Base-by-base conservation (phyloP, 768 basidiomycete species). In the Punctularia strigosozonata region DNA sequence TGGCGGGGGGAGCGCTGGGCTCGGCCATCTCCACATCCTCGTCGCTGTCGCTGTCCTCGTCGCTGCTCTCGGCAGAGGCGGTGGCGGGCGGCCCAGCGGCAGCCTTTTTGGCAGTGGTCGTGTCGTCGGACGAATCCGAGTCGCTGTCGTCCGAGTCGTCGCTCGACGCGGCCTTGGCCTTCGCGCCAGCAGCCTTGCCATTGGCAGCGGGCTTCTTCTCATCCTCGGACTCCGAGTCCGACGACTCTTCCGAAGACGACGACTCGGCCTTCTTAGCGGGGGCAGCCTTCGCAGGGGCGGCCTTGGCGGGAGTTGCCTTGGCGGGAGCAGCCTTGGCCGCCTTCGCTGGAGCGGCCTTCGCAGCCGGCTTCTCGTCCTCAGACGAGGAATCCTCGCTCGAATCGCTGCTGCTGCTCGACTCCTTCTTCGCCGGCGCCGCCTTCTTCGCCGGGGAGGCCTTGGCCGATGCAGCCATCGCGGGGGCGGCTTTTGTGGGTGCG, bases 11-110 rank as follows among this genome's bases (percentile, higher is more conserved):
- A 36, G 41, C 23, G 14, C 36, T 56, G 40, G 61, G 47, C 6
- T 75, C 71, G 19, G 58, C 65, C 73, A 79, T 80, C 49, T 78
- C 69, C 15, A 69, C 75, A 50, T 80, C 78, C 34, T 57, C 49
- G 23, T 54, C 50, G 25, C 55, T 50, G 41, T 49, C 30, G 41
- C 51, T 37, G 39, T 53, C 37, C 39, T 42, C 37, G 28, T 46
- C 47, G 36, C 49, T 44, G 20, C 53, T 51, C 42, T 53, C 51
- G 15, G 51, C 49, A n/a, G 47, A 41, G 24, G 51, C 55, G 38
- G 63, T 58, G 42, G 26, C 26, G 26, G n/a, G n/a, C n/a, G n/a
- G n/a, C n/a, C n/a, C 42, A 19, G 46, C 25, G 8, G 49, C 39
- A 6, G 46, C 37, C 40, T 56, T 49, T 31, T 45, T 43, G 4